These are phyloP conservation scores for Alternaria incomplexa DNA, from an alignment of 2,329 filamentous ascomycete genomes.

Conservation along the genomic window DNA sequence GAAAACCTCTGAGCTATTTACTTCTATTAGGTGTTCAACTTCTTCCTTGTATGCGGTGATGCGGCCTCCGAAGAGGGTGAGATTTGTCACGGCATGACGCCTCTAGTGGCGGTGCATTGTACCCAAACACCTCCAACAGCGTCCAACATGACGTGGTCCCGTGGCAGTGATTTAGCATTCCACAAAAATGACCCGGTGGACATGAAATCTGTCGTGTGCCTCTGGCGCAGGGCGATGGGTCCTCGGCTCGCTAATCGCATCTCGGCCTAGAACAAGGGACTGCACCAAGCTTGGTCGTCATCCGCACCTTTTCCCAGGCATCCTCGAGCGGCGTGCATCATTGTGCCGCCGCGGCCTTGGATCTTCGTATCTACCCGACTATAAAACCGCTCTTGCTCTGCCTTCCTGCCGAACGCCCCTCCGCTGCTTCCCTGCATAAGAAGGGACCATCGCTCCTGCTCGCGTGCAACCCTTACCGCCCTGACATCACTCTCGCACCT, in stretches of 20 bases:
- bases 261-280: constrained; percentile 12
- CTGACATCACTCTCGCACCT: constrained; percentile 9
- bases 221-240: constrained; percentile 18
- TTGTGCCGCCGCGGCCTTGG: constrained; percentile 8
- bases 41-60: background rate
- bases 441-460: constrained; percentile 5
- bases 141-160: constrained; percentile 33
- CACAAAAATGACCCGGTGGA: constrained; percentile 6
- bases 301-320: constrained; percentile 17
- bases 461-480: constrained; percentile 6
- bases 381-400: constrained; percentile 15
- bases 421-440: constrained; percentile 5
- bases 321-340: constrained; percentile 16
- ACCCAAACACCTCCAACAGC: background rate
- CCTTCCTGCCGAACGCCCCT: constrained; percentile 3
- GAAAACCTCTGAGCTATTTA: background rate
- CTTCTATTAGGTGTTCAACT: background rate
- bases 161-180: constrained; percentile 16
- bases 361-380: constrained; percentile 1
- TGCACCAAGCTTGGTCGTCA: constrained; percentile 12
- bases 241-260: constrained; percentile 26
- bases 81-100: background rate
- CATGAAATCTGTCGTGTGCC: constrained; percentile 25
- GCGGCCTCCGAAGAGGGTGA: background rate
- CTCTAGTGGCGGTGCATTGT: constrained; percentile 17